Evolutionary conservation across 139 green algal species (phyloP), one percentile per base, ranked within the genome.

Genomic region (Chlorella sp.): DNA sequence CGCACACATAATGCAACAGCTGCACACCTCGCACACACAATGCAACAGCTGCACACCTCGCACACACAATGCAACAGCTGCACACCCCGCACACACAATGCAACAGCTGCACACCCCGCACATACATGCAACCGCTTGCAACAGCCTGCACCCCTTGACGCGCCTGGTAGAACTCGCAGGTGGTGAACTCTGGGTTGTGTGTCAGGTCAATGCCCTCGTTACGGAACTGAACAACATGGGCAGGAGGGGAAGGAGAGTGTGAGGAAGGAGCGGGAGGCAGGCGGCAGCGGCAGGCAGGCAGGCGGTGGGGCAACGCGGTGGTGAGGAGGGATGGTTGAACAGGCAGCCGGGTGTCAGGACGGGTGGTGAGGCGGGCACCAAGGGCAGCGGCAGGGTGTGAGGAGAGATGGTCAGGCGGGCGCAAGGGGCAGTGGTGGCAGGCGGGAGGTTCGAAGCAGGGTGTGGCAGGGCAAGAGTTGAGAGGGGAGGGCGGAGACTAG

Each of bases 171-270:
- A 99, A 99, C 93, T 99, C 98, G 90, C 96, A 98, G 18, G 98
- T 99, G 28, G 98, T 99, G 93, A 99, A 99, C 96, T 99, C 98
- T 22, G 98, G 98, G 93, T 99, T 99, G 96, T 99, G 98, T n/a
- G 98, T 99, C 83, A 99, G 91, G 94, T 99, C 98, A 82, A 99
- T 99, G 92, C 98, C 97, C 95, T 99, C 97, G 83, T 99, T 99
- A 18, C 96, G 83, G 92, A 99, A 99, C 91, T 98, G 97, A 18
- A 93, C n/a, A n/a, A 92, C 16, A 95, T 95, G 39, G 15, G 24
- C 22, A 26, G 22, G 21, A 3, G 0, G 78, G 5, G 26, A 21
- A 53, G 4, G 78, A 37, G 2, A 9, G 48, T 57, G 48, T 57
- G 48, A 57, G 48, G 48, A 57, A 57, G 48, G 48, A 57, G 48